phyloP scores from a whole-genome alignment of 768 basidiomycete species.

The Termitomyces sp. region DNA sequence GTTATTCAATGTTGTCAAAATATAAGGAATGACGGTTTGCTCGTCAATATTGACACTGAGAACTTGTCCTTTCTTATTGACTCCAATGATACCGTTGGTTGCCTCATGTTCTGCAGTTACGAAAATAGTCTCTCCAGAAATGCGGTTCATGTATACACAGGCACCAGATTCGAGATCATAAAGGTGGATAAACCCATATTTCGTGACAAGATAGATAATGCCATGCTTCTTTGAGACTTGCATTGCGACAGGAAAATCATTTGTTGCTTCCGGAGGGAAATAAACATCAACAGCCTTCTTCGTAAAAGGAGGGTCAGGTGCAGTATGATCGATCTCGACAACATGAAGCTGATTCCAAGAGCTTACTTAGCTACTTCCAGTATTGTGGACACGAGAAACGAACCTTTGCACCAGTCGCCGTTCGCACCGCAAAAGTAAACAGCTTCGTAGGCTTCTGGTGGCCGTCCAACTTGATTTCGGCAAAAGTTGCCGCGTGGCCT shows the following conservation, averaged over 20 bases:
- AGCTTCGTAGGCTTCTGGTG: conserved; percentile 82
- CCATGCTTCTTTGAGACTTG: conserved; percentile 97
- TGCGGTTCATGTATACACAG: conserved; percentile 99
- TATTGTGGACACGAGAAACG: not conserved
- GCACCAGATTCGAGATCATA: conserved; percentile 97
- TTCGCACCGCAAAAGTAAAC: conserved; percentile 93
- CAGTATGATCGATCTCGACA: conserved; percentile 95
- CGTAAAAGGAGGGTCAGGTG: conserved; percentile 85
- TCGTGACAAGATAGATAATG: conserved; percentile 95
- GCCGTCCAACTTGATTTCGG: conserved; percentile 87
- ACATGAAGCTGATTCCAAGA: conserved; percentile 74
- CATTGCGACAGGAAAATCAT: conserved; percentile 99
- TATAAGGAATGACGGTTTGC: conserved; percentile 92
- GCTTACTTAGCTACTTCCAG: not conserved
- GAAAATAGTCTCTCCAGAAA: conserved; percentile 98
- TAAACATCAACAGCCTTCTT: conserved; percentile 99
- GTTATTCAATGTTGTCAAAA: conserved; percentile 90
- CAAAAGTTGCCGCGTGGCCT: conserved; percentile 96
- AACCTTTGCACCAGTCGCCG: conserved; percentile 97
- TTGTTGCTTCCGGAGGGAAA: conserved; percentile 96
- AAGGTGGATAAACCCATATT: conserved; percentile 98
- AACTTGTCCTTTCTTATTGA: conserved; percentile 99
- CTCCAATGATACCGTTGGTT: conserved; percentile 93
- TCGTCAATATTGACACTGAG: conserved; percentile 97
- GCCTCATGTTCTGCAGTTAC: conserved; percentile 96